Evolutionary conservation across 2,329 filamentous ascomycete species (phyloP).

Genomic region (Plectosphaerella sp.): DNA sequence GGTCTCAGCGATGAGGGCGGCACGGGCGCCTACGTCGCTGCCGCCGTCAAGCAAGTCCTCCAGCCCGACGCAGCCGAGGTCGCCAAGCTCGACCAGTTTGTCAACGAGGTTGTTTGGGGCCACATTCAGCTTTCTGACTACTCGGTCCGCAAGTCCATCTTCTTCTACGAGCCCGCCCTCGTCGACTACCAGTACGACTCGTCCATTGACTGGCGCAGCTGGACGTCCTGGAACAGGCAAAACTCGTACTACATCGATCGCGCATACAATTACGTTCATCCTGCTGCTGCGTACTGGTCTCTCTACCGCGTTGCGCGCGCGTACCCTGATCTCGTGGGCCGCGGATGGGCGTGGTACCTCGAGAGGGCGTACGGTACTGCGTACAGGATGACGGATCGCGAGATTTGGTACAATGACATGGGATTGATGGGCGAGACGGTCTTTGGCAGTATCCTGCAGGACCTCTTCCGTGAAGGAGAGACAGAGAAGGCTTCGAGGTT

Average conservation of each 20-base stretch:
- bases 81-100: constrained; percentile 47
- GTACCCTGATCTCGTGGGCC: constrained; percentile 36
- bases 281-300: constrained; percentile 51
- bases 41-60: constrained; percentile 48
- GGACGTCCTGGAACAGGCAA: constrained; percentile 46
- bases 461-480: constrained; percentile 43
- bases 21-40: constrained; percentile 50
- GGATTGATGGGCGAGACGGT: constrained; percentile 59
- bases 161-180: constrained; percentile 47
- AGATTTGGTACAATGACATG: constrained; percentile 37
- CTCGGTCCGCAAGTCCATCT: constrained; percentile 49
- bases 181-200: constrained; percentile 40
- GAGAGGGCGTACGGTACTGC: constrained; percentile 48
- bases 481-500: constrained; percentile 31
- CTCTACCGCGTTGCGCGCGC: constrained; percentile 49
- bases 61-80: constrained; percentile 46
- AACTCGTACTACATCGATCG: constrained; percentile 41
- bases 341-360: constrained; percentile 51
- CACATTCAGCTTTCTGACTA: constrained; percentile 42
- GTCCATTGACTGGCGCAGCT: constrained; percentile 40
- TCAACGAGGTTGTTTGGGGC: constrained; percentile 45
- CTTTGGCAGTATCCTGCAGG: constrained; percentile 46
- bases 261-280: constrained; percentile 57
- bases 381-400: constrained; percentile 28
- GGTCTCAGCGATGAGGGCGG: constrained; percentile 58